A percentile compares a stretch with the other conserved stretches of the same genome.
Evolutionary conservation across 768 basidiomycete genomes (phyloP).

Genomic region (Xerocomus potaroensis): DNA sequence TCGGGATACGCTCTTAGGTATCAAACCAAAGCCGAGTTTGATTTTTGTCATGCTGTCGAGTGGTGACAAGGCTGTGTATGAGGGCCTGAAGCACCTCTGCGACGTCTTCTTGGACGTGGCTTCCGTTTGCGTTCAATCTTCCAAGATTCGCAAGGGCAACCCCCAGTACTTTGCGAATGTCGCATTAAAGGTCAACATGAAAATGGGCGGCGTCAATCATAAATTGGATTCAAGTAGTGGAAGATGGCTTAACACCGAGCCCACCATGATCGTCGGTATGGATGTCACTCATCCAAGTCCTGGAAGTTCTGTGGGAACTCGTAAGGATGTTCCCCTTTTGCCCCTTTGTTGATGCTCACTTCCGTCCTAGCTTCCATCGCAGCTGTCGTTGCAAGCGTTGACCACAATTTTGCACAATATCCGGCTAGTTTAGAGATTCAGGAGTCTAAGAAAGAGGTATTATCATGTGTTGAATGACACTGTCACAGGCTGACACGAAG

Average conservation of each 20-base stretch:
- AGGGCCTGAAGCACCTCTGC: conserved; percentile 49
- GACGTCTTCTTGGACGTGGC: conserved; percentile 47
- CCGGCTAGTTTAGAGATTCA: conserved; percentile 49
- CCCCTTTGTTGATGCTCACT: not conserved
- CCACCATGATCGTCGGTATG: conserved; percentile 55
- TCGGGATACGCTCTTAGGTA: conserved; percentile 33
- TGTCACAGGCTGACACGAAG: not conserved
- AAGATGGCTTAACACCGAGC: conserved; percentile 34
- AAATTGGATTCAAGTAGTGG: conserved; percentile 36
- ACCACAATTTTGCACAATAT: conserved; percentile 43
- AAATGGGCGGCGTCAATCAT: conserved; percentile 53
- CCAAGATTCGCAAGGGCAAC: conserved; percentile 65
- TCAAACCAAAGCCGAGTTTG: conserved; percentile 39
- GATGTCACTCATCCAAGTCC: conserved; percentile 79
- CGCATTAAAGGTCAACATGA: conserved; percentile 53
- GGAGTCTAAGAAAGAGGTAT: conserved; percentile 64
- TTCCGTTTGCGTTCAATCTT: conserved; percentile 70
- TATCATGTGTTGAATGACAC: not conserved
- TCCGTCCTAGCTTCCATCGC: conserved; percentile 40
- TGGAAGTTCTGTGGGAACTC: conserved; percentile 55
- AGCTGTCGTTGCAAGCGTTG: conserved; percentile 49
- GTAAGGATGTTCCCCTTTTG: conserved; percentile 12
- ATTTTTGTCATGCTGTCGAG: conserved; percentile 46
- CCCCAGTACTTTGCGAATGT: conserved; percentile 53
- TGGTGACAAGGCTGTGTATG: conserved; percentile 45